Evolutionary conservation across 257 asterid species (phyloP), one percentile per base, ranked within the genome.

Genomic region (Thymus quinquecostatus): DNA sequence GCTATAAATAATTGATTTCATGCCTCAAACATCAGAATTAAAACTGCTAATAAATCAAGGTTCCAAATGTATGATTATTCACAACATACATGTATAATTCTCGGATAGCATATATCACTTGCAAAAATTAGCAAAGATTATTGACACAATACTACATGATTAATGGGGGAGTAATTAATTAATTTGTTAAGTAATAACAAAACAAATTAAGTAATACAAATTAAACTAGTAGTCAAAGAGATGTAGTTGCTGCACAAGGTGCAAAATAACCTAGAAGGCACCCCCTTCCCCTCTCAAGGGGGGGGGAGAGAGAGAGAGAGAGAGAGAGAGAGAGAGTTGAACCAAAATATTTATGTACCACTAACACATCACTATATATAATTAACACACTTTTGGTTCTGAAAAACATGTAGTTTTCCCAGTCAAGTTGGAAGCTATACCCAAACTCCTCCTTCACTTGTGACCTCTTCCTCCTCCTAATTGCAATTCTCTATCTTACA

Each of bases 61-160:
- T 14, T 51, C 11, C 32, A 51, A 51, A 51, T 14, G 4, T 5
- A 50, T 51, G 11, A 51, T 29, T n/a, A 51, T 51, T 51, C 10
- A 41, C 36, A 62, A 21, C 30, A 38, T 27, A 14, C 8, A 2
- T n/a, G n/a, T n/a, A n/a, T n/a, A n/a, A n/a, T 58, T 10, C 51
- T 43, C 5, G 28, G 12, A 72, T 41, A 60, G 38, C 3, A 36
- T 36, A n/a, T 2, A 51, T 34, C 30, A 43, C 38, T 33, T 36
- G 29, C 21, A 3, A 14, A 70, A 33, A 64, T 36, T 3, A 57
- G 56, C 41, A 59, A 68, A 69, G 53, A 66, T 75, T 79, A 79
- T 75, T 74, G 74, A 54, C 60, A 73, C 75, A 77, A 77, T 68
- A 74, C 64, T 70, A 60, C 78, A 77, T 45, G 6, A 43, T 11